phyloP scores from a whole-genome alignment of 2,329 filamentous ascomycete genomes.

The Fusarium graminum region DNA sequence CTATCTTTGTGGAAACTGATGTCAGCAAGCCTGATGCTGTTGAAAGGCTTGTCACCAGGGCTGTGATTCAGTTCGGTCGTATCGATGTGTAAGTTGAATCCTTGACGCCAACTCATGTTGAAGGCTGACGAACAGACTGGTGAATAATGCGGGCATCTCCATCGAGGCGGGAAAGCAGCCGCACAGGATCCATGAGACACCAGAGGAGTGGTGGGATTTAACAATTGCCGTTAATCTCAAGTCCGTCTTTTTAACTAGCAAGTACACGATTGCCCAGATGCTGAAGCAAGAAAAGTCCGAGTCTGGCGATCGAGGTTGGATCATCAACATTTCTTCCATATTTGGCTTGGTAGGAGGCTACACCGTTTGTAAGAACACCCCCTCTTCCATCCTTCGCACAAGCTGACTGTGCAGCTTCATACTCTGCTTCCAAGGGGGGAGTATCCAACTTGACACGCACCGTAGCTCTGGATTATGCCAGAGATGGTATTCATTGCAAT shows the following conservation, averaged over 20 bases:
- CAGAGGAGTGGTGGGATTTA: constrained; percentile 60
- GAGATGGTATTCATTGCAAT: constrained; percentile 64
- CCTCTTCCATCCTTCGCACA: accelerated
- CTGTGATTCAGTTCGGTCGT: constrained; percentile 38
- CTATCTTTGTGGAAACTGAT: constrained; percentile 60
- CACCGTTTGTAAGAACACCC: constrained; percentile 35
- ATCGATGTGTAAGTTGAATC: constrained; percentile 45
- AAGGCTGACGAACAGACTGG: constrained; percentile 49
- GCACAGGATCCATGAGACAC: constrained; percentile 59
- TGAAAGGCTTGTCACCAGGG: constrained; percentile 52
- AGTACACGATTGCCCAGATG: constrained; percentile 64
- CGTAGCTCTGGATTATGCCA: constrained; percentile 64
- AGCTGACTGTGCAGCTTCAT: constrained; percentile 49
- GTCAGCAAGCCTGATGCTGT: constrained; percentile 56
- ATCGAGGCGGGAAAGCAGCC: constrained; percentile 50
- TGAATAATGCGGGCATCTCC: constrained; percentile 60
- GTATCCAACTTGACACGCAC: constrained; percentile 63
- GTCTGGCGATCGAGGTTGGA: constrained; percentile 61
- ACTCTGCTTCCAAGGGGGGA: constrained; percentile 63
- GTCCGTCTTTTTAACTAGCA: constrained; percentile 58
- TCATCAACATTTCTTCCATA: constrained; percentile 63
- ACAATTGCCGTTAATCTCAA: constrained; percentile 56
- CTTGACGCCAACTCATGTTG: constrained; percentile 29
- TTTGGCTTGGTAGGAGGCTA: constrained; percentile 55
- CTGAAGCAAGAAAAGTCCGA: constrained; percentile 58